Evolutionary conservation across 768 basidiomycete species (phyloP), one percentile per base, ranked within the genome.

Genomic region (Vararia minispora): DNA sequence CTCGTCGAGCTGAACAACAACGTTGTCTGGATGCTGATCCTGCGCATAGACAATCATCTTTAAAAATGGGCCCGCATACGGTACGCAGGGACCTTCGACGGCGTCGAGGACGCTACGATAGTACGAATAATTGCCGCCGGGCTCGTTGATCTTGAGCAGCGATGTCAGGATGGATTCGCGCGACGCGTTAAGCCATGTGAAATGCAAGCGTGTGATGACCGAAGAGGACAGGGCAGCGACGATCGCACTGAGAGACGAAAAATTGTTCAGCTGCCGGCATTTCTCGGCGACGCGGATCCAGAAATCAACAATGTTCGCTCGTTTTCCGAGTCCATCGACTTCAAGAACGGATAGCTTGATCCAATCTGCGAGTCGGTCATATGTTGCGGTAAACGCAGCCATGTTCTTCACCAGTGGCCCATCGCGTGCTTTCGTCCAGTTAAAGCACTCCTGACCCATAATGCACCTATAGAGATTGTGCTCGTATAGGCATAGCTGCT

Each of bases 221-320:
- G 66, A 66, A 48, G 73, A 74, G 1, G 76, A 73, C 34, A 85
- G 62, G 4, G 72, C 79, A 23, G 66, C 71, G 43, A 74, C 65
- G 43, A 85, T 69, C 4, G 79, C 74, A 47, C 74, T 71, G 72
- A 80, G 69, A 0, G 79, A 75, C 27, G 75, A 66, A 44, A 75
- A 75, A 53, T 84, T 84, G 53, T 74, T 72, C 49, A 81, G 55
- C 10, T 56, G 48, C 25, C 66, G 69, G 56, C 76, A 83, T 68
- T 73, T 79, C 81, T 86, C 80, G 6, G 83, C 79, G 14, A 83
- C 77, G 51, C 71, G 77, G 46, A 85, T 76, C 82, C 82, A 86
- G 50, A 76, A 71, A 42, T 82, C 79, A 26, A 82, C 58, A 12
- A 65, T 69, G 39, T 76, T 68, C 6, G 75, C 69, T 30, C 79